These are phyloP conservation scores for Linnemannia zychae DNA, from an alignment of 192 early-diverging fungal genomes.

Conservation along the genomic window DNA sequence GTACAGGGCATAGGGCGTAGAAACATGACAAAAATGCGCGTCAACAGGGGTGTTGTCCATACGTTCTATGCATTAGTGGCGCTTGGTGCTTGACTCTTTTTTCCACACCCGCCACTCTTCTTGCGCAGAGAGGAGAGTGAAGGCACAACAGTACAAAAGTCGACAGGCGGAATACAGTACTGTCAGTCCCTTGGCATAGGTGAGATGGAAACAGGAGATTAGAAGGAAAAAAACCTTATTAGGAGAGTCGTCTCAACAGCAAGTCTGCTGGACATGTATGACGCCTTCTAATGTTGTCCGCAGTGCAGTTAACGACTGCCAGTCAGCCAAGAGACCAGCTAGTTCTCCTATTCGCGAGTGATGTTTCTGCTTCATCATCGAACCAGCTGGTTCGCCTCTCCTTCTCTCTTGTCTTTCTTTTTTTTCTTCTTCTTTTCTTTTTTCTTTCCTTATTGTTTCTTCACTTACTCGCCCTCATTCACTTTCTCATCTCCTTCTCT, in stretches of 20 bases:
- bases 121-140: no score
- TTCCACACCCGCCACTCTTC: no score
- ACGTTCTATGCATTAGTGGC: no score
- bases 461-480: background rate
- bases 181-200: no score
- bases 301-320: background rate
- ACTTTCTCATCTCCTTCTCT: background rate
- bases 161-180: no score
- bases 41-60: no score
- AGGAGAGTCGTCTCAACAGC: background rate
- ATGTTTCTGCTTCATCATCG: background rate
- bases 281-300: background rate
- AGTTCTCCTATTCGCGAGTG: background rate
- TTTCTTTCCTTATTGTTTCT: background rate
- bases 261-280: slow-evolving; percentile 1
- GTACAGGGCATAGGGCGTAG: background rate
- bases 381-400: background rate
- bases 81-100: no score
- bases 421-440: no score
- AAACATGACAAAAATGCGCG: no score
- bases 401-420: no score
- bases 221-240: background rate
- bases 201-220: background rate
- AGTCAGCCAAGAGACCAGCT: background rate
- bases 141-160: no score